Conservation (phyloP, 345 rosid species). For the Rhodamnia argentea region DNA sequence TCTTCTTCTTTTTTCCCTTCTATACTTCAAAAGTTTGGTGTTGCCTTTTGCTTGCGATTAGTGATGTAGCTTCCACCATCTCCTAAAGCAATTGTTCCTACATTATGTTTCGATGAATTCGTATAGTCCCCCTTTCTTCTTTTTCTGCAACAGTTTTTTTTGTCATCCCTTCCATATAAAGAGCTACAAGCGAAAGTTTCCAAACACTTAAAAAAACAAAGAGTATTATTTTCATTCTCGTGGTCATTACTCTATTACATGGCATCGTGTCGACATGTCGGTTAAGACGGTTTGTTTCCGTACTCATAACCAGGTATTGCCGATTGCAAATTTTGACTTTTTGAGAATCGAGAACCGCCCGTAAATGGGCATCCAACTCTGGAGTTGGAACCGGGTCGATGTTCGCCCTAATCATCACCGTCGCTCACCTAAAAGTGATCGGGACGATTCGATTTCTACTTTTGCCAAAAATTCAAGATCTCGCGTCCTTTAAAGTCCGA, state of each 20-base stretch:
- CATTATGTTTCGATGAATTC: background rate
- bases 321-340: background rate
- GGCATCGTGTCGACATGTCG: background rate
- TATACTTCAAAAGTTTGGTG: background rate
- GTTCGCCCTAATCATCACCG: background rate
- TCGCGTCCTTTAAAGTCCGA: background rate
- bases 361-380: background rate
- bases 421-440: background rate
- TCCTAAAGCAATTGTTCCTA: background rate
- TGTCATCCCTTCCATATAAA: background rate
- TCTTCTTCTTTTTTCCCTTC: background rate
- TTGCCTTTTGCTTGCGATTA: background rate
- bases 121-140: background rate
- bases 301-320: fast-evolving
- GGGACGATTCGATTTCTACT: background rate
- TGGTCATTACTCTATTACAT: background rate
- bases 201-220: background rate
- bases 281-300: fast-evolving
- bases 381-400: background rate
- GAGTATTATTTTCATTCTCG: background rate
- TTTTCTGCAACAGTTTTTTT: background rate
- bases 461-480: background rate
- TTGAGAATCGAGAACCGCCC: background rate
- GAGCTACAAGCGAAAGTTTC: background rate
- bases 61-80: background rate